Base-by-base conservation (phyloP, 495 filamentous ascomycete species). In the Aspergillus sclerotiicarbonarius region DNA sequence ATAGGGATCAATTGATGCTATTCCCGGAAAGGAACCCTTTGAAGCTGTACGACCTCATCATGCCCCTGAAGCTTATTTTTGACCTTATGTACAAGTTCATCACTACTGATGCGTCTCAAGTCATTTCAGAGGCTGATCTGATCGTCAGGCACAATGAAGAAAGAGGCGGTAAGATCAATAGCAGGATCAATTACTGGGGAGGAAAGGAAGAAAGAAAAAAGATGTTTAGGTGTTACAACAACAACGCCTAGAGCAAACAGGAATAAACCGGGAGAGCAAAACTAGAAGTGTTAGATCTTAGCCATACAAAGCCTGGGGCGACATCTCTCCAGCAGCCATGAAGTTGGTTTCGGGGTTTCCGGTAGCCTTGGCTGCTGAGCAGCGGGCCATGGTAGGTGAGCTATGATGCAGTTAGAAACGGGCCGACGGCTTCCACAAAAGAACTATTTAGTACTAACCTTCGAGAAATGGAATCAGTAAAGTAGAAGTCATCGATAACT, bases 341-440 rank as follows among this genome's bases (percentile, higher is more conserved):
- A 92, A 88, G 77, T 94, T 92, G 21, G 85, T 93, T 65, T 90
- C 75, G 21, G 91, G 86, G 62, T 83, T 82, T 45, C 80, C 80
- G 16, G 76, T 77, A 52, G 78, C 81, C 79, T 94, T 96, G 49
- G 91, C 88, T 41, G 88, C 92, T 15, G 90, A 92, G 77, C 91
- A 96, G 64, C 94, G 84, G 29, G 94, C 92, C 94, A 98, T 98
- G 32, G 94, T 98, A 33, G 93, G 91, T 49, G 91, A 96, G 75
- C 91, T 95, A 62, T 10, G 29, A 56, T 32, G 35, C 18, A 46
- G 41, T 74, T 62, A 83, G 73, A 59, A 67, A 41, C 5, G 9
- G 10, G 13, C 37, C n/a, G 37, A 41, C 13, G n/a, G 25, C 37
- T n/a, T 6, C 9, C 37, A 41, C 13, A 41, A n/a, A 5, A 41